phyloP scores from a whole-genome alignment of 2,329 filamentous ascomycete species.

The Aspergillus sp. region DNA sequence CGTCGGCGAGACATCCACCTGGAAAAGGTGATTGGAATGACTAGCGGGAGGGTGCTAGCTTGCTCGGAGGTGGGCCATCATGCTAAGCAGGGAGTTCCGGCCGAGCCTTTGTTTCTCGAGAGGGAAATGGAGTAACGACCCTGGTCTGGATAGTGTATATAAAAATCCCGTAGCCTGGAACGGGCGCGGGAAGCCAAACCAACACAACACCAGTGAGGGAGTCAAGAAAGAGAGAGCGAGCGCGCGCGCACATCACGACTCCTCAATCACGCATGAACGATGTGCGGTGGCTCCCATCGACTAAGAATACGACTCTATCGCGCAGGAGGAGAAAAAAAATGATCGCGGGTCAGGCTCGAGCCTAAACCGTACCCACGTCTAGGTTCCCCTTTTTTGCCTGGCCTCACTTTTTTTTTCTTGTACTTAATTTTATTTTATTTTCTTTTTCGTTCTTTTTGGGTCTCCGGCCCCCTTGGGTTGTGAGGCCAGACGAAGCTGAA shows the following conservation, averaged over 20 bases:
- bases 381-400: conserved; percentile 4
- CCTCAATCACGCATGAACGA: neutral
- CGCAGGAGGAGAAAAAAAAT: conserved; percentile 8
- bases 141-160: conserved; percentile 1
- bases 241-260: neutral
- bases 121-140: neutral
- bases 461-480: neutral
- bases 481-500: neutral
- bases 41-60: conserved; percentile 24
- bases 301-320: conserved; percentile 15
- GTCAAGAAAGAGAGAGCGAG: neutral
- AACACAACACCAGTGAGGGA: neutral
- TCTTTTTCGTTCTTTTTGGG: neutral
- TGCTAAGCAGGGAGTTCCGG: conserved; percentile 18
- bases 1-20: conserved; percentile 27
- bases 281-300: neutral
- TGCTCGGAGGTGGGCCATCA: conserved; percentile 23
- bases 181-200: conserved; percentile 2
- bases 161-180: conserved; percentile 2
- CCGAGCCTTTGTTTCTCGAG: conserved; percentile 15
- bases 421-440: neutral
- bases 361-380: conserved; percentile 7
- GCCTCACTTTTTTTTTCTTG: conserved; percentile 4
- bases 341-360: conserved; percentile 12
- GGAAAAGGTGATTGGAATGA: conserved; percentile 22